Evolutionary conservation across 2,329 filamentous ascomycete species (phyloP), one percentile per base, ranked within the genome.

Genomic region (Cadophora sp.): DNA sequence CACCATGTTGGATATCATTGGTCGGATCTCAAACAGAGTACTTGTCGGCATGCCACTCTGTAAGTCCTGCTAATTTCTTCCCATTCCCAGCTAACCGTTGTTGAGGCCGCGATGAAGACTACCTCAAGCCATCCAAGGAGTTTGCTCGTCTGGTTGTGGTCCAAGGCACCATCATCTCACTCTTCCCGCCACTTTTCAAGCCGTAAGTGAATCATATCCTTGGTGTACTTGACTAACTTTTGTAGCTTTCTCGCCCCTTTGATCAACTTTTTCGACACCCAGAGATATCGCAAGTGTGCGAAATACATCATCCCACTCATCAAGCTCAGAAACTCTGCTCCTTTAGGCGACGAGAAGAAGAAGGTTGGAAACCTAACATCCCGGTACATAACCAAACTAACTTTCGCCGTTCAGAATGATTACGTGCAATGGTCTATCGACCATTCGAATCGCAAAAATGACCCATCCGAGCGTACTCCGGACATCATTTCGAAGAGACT

Each of bases 391-490:
- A 1, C 11, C 39, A 39, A 48, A 22, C 55, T 68, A 76, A 75
- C 56, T n/a, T 39, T 22, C 8, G 7, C 56, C 9, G 22, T 36
- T 7, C 41, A 73, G 72, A 77, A 79, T 62, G 79, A 81, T 68
- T 81, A 80, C 66, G 71, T 81, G 13, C 77, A 80, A 70, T 81
- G 79, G 79, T 76, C 76, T 0, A 76, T 81, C 22, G 70, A 75
- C 59, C 77, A 81, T 65, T 79, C 78, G 14, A 66, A 76, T 14
- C 66, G 71, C 13, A 76, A 78, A 63, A 74, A 82, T 53, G 76
- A 81, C 0, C 79, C 76, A 0, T 61, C 79, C 0, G 81, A 83
- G 67, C 73, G 79, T 1, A 68, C 75, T 9, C 20, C 62, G 8
- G 71, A 74, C 22, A 74, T 80, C 39, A 78, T 77, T 30, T 66